phyloP scores from a whole-genome alignment of 1,139 yeast species.

The Pichia cactophila region DNA sequence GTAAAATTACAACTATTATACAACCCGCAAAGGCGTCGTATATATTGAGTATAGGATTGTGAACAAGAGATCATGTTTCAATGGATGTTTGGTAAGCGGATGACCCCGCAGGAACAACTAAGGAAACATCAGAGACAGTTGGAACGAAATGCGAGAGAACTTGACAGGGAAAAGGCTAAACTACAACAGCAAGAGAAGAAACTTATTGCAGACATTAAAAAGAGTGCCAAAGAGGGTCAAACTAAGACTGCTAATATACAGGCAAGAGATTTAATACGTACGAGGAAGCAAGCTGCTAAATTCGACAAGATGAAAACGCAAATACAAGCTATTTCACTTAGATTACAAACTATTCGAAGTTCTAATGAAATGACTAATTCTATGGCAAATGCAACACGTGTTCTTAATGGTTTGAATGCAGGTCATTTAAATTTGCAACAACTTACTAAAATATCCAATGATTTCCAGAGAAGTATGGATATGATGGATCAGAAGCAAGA shows the following conservation, averaged over 20 bases:
- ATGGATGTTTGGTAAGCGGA: conserved; percentile 92
- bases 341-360: conserved; percentile 85
- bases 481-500: conserved; percentile 98
- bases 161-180: conserved; percentile 78
- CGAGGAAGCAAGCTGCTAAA: conserved; percentile 66
- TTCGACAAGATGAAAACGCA: conserved; percentile 94
- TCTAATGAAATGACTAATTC: conserved; percentile 94
- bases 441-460: conserved; percentile 83
- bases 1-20: too few species aligned
- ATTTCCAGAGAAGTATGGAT: conserved; percentile 89
- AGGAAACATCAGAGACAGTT: conserved; percentile 91
- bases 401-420: conserved; percentile 79
- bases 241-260: conserved; percentile 85
- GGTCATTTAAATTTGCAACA: conserved; percentile 82
- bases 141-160: conserved; percentile 89
- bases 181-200: conserved; percentile 89
- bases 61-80: conserved; percentile 42
- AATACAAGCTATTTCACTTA: conserved; percentile 82
- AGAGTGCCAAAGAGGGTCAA: conserved; percentile 85
- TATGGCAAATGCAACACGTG: conserved; percentile 90
- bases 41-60: too few species aligned
- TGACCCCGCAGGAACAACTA: conserved; percentile 91
- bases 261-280: conserved; percentile 89
- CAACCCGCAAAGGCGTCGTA: neutral
- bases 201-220: conserved; percentile 75